Base-by-base conservation (phyloP, 1,284 basidiomycete genomes). In the Megacollybia platyphylla region DNA sequence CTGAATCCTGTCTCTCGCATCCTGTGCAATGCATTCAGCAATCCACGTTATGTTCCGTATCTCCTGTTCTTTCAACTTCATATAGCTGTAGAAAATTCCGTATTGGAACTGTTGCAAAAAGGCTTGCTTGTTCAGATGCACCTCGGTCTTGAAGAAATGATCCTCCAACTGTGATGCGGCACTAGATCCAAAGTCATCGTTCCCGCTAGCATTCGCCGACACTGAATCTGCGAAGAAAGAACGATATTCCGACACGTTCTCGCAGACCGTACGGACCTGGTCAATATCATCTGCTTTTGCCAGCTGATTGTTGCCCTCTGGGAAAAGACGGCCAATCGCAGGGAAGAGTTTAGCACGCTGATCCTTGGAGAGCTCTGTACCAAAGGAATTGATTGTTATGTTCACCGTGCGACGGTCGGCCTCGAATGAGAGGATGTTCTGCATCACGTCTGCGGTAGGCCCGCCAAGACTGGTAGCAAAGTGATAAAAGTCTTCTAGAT, bases 51-150 rank as follows among this genome's bases (percentile, higher is more conserved):
- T 62, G 57, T 90, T 97, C 52, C 96, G 70, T 50, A 98, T 93
- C 69, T 99, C 96, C 69, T 99, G 96, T 68, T 99, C 96, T 73
- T 98, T 98, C 60, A 98, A 70, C 68, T 96, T 97, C 63, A 94
- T 72, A 57, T 92, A 94, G 55, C 81, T 83, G 60, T 93, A 97
- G 61, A 97, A 97, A 31, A 93, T 79, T 29, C 83, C 87, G 54
- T 85, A 84, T 61, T 93, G 89, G 71, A 93, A 94, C 66, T 96
- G 92, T 63, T 94, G 92, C 56, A 97, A 61, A 70, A 96, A 97
- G 30, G 87, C 79, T 53, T 82, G 76, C 67, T 94, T 94, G 72
- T 97, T 97, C 49, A 93, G 64, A 52, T 88, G 79, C 9, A 97
- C 93, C 60, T 98, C 94, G 55, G 82, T 79, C 50, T 81, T 77